A percentile compares a stretch with the other conserved stretches of the same genome.
These are phyloP conservation scores for Cytospora leucostoma DNA, from an alignment of 2,329 filamentous ascomycete species.

Conservation along the genomic window DNA sequence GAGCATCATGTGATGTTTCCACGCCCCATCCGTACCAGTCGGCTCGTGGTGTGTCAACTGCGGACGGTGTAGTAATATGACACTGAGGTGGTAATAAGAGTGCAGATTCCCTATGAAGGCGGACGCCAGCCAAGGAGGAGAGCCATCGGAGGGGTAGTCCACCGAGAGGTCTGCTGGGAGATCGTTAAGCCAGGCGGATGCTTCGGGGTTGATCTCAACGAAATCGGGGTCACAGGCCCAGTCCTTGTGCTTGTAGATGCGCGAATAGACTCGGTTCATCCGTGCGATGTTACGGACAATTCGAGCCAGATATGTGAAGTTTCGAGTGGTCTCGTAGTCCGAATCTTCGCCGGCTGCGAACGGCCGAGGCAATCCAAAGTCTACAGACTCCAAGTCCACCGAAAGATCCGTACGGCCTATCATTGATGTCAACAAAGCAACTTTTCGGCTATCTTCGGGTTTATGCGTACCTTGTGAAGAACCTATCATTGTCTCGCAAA, in stretches of 20 bases:
- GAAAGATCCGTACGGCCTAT: slow-evolving; percentile 76
- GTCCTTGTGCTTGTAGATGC: slow-evolving; percentile 71
- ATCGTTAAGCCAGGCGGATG: slow-evolving; percentile 73
- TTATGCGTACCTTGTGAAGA: slow-evolving; percentile 75
- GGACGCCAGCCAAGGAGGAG: slow-evolving; percentile 80
- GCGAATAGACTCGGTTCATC: slow-evolving; percentile 74
- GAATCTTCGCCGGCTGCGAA: slow-evolving; percentile 69
- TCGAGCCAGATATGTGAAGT: slow-evolving; percentile 79
- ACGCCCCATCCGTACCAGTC: slow-evolving; percentile 68
- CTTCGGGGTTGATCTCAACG: slow-evolving; percentile 74
- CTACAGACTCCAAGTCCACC: slow-evolving; percentile 73
- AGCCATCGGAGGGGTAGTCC: slow-evolving; percentile 74
- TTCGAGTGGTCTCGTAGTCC: slow-evolving; percentile 77
- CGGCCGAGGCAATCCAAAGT: slow-evolving; percentile 67
- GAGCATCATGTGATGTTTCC: slow-evolving; percentile 85
- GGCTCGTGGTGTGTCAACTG: slow-evolving; percentile 80
- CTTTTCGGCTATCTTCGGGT: background rate
- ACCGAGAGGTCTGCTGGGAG: slow-evolving; percentile 79
- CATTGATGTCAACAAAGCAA: slow-evolving; percentile 16
- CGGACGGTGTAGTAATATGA: slow-evolving; percentile 85
- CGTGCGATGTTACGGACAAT: slow-evolving; percentile 76
- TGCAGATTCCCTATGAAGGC: slow-evolving; percentile 89
- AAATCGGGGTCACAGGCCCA: slow-evolving; percentile 88
- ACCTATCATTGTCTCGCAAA: slow-evolving; percentile 89
- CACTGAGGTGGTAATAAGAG: slow-evolving; percentile 80